Conservation (phyloP, 1,139 yeast species). For the Ogataea hybrid region DNA sequence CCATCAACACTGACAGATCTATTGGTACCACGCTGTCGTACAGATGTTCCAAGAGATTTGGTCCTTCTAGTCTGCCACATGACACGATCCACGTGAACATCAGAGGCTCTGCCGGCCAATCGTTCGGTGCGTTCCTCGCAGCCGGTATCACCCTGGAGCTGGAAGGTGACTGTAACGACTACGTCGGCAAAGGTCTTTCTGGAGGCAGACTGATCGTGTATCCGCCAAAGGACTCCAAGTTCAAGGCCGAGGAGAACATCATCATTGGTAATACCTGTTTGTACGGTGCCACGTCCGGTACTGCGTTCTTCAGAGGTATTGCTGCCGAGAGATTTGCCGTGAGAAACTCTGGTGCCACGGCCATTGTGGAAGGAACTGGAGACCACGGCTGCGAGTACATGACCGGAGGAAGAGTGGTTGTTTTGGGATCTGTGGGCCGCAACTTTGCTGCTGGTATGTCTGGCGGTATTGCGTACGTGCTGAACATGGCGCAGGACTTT, state of each 20-base stretch:
- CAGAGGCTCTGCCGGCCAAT: conserved; percentile 95
- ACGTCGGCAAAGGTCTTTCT: conserved; percentile 95
- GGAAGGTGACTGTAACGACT: conserved; percentile 98
- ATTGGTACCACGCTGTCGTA: conserved; percentile 93
- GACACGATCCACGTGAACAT: conserved; percentile 94
- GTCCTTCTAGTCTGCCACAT: conserved; percentile 91
- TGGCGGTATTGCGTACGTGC: conserved; percentile 97
- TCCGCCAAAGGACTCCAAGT: conserved; percentile 81
- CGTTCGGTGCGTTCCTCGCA: conserved; percentile 96
- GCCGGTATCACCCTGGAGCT: conserved; percentile 93
- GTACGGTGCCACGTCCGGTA: conserved; percentile 96
- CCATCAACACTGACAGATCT: conserved; percentile 94
- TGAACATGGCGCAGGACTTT: conserved; percentile 94
- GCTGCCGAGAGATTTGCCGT: conserved; percentile 99
- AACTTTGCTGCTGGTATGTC: conserved; percentile 99
- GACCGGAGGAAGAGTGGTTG: conserved; percentile 98
- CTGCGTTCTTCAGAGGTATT: conserved; percentile 92
- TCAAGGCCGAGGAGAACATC: conserved; percentile 95
- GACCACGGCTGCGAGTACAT: conserved; percentile 99
- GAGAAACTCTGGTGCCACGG: conserved; percentile 97
- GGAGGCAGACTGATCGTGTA: conserved; percentile 93
- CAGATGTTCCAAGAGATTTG: conserved; percentile 89
- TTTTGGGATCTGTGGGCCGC: conserved; percentile 88
- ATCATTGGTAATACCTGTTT: conserved; percentile 96
- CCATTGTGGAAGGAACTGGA: conserved; percentile 96